Conservation (phyloP, 768 basidiomycete genomes). For the Leccinum truebloodii region DNA sequence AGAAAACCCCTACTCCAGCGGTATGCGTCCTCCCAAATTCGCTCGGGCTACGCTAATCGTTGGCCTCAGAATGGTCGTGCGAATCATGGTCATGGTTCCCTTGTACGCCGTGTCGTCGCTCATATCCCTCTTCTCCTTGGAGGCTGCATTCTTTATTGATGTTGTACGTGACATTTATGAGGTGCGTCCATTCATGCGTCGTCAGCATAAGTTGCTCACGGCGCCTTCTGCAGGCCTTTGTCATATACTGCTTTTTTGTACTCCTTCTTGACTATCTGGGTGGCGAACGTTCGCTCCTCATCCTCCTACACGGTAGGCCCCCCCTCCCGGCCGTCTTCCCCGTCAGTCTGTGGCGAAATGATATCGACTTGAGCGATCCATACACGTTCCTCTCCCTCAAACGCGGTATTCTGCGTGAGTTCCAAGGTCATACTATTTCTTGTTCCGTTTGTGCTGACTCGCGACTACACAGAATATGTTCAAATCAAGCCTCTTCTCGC, state of each 20-base stretch:
- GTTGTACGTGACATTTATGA: conserved; percentile 95
- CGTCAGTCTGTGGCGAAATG: conserved; percentile 74
- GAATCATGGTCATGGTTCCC: conserved; percentile 97
- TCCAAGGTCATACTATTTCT: conserved; percentile 12
- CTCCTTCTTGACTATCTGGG: conserved; percentile 84
- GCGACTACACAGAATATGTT: conserved; percentile 78
- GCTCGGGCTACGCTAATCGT: not conserved
- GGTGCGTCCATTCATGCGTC: conserved; percentile 45
- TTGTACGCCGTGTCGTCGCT: conserved; percentile 89
- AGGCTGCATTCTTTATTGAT: conserved; percentile 96
- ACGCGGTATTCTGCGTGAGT: conserved; percentile 86
- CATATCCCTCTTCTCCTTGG: conserved; percentile 90
- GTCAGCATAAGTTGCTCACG: conserved; percentile 1
- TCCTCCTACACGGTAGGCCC: conserved; percentile 86
- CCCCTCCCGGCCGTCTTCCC: conserved; percentile 90
- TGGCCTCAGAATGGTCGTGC: conserved; percentile 74
- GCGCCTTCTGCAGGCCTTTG: conserved; percentile 64
- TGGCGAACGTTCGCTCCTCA: conserved; percentile 91
- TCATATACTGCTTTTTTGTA: conserved; percentile 91
- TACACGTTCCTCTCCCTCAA: conserved; percentile 93
- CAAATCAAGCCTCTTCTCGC: conserved; percentile 94
- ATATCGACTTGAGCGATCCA: conserved; percentile 94
- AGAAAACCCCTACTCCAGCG: conserved; percentile 79
- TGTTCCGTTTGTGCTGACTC: conserved; percentile 1
- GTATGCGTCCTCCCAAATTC: conserved; percentile 36